phyloP scores from a whole-genome alignment of 108 stramenopile genomes.

The Fistulifera pelliculosa region DNA sequence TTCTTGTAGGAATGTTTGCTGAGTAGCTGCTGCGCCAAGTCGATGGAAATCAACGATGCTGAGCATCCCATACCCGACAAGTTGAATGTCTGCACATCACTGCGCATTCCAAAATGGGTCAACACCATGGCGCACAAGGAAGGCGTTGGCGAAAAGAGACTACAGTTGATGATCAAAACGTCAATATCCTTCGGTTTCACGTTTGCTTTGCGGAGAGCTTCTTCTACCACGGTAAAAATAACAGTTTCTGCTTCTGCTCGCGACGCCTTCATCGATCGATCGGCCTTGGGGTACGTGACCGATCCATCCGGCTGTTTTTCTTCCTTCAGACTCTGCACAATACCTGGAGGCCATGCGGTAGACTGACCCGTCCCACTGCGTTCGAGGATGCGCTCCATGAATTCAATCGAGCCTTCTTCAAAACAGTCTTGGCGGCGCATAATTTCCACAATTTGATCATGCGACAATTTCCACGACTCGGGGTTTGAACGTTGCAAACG shows the following conservation, averaged over 20 bases:
- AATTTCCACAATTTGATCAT: conserved; percentile 84
- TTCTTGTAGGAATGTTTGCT: conserved; percentile 56
- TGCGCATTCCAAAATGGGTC: conserved; percentile 87
- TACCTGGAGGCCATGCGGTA: conserved; percentile 98
- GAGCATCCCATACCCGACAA: conserved; percentile 97
- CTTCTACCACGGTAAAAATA: conserved; percentile 86
- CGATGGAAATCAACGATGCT: conserved; percentile 89
- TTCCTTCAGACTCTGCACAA: conserved; percentile 63
- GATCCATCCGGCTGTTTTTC: conserved; percentile 1
- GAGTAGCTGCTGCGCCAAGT: conserved; percentile 84
- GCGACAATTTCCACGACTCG: conserved; percentile 81
- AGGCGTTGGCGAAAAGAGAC: conserved; percentile 95
- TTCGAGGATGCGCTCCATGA: conserved; percentile 84
- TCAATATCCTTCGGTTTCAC: conserved; percentile 88
- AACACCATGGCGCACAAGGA: conserved; percentile 95
- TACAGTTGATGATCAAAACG: conserved; percentile 95
- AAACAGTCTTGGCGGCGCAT: conserved; percentile 89
- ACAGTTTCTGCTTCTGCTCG: conserved; percentile 90
- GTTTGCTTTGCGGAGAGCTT: conserved; percentile 85
- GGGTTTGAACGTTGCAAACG: conserved; percentile 94
- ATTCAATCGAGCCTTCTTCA: conserved; percentile 72
- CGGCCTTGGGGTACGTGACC: conserved; percentile 29
- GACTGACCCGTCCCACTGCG: conserved; percentile 89
- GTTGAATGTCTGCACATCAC: conserved; percentile 86
- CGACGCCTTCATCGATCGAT: conserved; percentile 81